Evolutionary conservation across 2,329 filamentous ascomycete species (phyloP).

Genomic region (Leptographium wingfieldii): DNA sequence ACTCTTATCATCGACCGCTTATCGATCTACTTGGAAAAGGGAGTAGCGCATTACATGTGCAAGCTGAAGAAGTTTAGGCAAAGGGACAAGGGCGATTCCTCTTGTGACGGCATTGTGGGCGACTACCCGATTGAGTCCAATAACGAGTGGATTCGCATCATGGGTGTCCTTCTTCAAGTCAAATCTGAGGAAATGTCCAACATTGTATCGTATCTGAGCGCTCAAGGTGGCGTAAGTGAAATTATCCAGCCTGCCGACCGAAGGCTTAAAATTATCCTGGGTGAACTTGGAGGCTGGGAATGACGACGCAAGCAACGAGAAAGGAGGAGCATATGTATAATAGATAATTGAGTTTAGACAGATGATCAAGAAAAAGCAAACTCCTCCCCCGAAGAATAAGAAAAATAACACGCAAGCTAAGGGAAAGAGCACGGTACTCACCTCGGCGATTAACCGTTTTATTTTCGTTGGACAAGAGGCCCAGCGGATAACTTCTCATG

Average conservation of each 20-base stretch:
- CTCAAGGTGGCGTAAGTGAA: not conserved
- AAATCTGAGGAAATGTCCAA: not conserved
- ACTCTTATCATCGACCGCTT: not conserved
- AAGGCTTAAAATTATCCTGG: not conserved
- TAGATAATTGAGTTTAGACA: too few species aligned
- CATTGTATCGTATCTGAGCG: not conserved
- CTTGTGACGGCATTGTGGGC: not conserved
- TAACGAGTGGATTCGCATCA: not conserved
- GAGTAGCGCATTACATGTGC: not conserved
- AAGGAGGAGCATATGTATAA: not conserved
- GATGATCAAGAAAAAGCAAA: too few species aligned
- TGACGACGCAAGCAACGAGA: not conserved
- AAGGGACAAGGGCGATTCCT: not conserved
- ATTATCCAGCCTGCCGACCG: not conserved
- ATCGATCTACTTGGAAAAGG: not conserved
- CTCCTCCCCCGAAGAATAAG: too few species aligned
- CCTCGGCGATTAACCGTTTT: too few species aligned
- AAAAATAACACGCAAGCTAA: too few species aligned
- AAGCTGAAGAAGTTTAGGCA: not conserved
- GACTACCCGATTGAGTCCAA: not conserved
- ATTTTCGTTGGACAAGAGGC: too few species aligned
- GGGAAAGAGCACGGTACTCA: too few species aligned
- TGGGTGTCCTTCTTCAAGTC: not conserved
- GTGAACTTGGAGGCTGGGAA: not conserved
- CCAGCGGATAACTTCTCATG: too few species aligned